Conservation (phyloP, 176 grass and related monocot species). For the Saccharum spontaneum region DNA sequence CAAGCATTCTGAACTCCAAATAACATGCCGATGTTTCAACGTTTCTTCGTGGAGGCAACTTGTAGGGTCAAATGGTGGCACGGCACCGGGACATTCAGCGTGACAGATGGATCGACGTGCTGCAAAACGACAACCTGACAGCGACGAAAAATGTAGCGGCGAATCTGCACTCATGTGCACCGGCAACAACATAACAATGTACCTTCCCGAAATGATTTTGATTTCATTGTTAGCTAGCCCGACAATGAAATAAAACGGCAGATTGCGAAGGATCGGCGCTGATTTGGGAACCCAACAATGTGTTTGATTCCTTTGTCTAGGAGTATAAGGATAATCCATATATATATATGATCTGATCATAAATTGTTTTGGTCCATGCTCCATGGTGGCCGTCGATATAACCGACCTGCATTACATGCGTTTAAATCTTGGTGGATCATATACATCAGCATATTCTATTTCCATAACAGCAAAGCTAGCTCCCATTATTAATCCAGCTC, state of each 20-base stretch:
- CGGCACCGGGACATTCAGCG: neutral
- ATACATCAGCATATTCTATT: no score
- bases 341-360: neutral
- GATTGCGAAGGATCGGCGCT: constrained; percentile 19
- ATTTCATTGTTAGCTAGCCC: neutral
- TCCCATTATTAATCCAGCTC: no score
- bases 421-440: neutral
- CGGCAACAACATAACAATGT: neutral
- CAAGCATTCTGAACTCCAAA: neutral
- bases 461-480: no score
- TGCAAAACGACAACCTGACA: neutral
- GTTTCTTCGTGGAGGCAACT: neutral
- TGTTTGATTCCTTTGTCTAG: neutral
- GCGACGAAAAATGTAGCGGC: neutral
- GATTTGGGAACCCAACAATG: neutral
- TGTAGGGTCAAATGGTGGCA: constrained; percentile 35
- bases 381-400: neutral
- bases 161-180: constrained; percentile 32
- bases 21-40: neutral
- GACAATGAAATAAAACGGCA: constrained; percentile 4
- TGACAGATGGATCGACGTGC: constrained; percentile 17
- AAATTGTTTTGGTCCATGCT: neutral
- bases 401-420: neutral
- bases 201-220: neutral
- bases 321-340: neutral